Evolutionary conservation across 805 yeast species (phyloP).

Genomic region (Debaryomyces tyrocola): DNA sequence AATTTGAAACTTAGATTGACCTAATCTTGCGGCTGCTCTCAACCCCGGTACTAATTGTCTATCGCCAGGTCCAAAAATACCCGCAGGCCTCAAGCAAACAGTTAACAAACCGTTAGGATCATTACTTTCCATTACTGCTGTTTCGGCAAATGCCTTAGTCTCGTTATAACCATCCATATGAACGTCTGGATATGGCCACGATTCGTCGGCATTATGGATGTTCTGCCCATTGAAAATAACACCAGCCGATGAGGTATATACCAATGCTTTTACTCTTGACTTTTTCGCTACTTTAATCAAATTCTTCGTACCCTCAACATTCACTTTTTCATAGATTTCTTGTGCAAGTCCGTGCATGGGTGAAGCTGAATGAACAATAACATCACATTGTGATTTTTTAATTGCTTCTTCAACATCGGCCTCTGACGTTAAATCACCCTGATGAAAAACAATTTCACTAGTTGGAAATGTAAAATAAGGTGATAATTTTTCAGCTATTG

Average conservation of each 20-base stretch:
- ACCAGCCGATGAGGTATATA: constrained; percentile 96
- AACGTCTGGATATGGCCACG: constrained; percentile 86
- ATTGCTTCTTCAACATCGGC: constrained; percentile 70
- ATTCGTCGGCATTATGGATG: constrained; percentile 86
- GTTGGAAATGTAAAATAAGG: constrained; percentile 74
- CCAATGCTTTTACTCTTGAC: constrained; percentile 60
- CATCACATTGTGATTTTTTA: constrained; percentile 56
- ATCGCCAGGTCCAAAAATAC: constrained; percentile 98
- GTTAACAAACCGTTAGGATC: constrained; percentile 61
- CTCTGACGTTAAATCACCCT: constrained; percentile 82
- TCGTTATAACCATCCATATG: constrained; percentile 98
- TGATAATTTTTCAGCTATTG: constrained; percentile 72
- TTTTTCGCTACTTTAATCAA: constrained; percentile 63
- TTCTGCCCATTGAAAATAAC: constrained; percentile 96
- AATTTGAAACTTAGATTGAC: constrained; percentile 88
- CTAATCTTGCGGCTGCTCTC: constrained; percentile 74
- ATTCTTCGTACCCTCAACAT: constrained; percentile 83
- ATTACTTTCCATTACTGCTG: constrained; percentile 73
- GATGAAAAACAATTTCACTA: constrained; percentile 54
- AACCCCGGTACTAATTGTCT: constrained; percentile 94
- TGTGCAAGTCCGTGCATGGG: constrained; percentile 91
- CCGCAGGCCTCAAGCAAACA: constrained; percentile 92
- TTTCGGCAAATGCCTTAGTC: constrained; percentile 91
- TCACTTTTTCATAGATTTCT: constrained; percentile 82
- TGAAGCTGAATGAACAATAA: constrained; percentile 93